Percentiles rank a stretch among this genome's conserved stretches.
phyloP scores from a whole-genome alignment of 371 early-diverging fungal genomes.

The Mucor piriformis region DNA sequence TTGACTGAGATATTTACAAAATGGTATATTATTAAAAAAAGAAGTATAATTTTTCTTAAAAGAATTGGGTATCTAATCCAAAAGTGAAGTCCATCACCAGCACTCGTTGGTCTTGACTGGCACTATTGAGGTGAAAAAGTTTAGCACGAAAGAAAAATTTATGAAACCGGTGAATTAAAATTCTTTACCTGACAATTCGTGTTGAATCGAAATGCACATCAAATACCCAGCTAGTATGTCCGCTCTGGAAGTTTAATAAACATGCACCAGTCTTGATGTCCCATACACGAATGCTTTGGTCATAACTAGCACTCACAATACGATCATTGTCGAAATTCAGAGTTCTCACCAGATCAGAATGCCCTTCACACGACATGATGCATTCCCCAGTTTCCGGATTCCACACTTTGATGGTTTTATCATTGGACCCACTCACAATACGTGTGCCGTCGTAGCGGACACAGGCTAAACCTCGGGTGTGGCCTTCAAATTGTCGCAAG shows the following conservation, averaged over 20 bases:
- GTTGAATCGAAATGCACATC: conserved; percentile 87
- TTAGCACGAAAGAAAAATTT: not conserved
- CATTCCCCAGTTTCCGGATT: conserved; percentile 80
- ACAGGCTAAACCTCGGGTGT: conserved; percentile 89
- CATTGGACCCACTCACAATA: conserved; percentile 95
- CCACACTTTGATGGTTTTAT: conserved; percentile 96
- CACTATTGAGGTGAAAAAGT: conserved; percentile 37
- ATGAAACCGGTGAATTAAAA: not conserved
- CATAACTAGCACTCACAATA: conserved; percentile 72
- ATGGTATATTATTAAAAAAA: too few relatives aligned
- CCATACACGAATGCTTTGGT: conserved; percentile 96
- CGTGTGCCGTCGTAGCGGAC: conserved; percentile 90
- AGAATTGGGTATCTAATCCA: conserved; percentile 54
- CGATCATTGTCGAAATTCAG: conserved; percentile 71
- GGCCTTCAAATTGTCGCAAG: conserved; percentile 70
- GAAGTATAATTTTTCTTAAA: not conserved
- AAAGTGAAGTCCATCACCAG: conserved; percentile 82
- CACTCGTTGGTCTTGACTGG: conserved; percentile 79
- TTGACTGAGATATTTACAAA: not conserved
- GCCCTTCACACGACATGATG: conserved; percentile 69
- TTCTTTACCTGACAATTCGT: conserved; percentile 72
- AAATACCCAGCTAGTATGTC: conserved; percentile 92
- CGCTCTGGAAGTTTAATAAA: conserved; percentile 68
- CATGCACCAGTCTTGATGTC: conserved; percentile 61
- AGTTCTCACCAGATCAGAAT: conserved; percentile 92